These are phyloP conservation scores for Falciphora oryzae DNA, from an alignment of 2,329 filamentous ascomycete species.

Conservation along the genomic window DNA sequence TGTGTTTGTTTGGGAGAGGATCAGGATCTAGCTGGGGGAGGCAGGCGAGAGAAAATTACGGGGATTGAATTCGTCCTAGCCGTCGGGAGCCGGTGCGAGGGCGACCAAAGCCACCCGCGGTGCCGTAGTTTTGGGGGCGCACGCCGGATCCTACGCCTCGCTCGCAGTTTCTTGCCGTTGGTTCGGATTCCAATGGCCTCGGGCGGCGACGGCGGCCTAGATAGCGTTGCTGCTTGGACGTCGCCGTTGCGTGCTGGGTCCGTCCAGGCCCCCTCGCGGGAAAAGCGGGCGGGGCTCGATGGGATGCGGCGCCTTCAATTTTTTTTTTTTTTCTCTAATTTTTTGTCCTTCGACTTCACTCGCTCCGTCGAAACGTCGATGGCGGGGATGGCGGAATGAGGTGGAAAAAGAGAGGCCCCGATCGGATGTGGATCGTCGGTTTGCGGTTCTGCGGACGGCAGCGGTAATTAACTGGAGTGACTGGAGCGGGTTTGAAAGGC, in stretches of 20 bases:
- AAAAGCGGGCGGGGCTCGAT: neutral
- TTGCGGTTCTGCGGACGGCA: neutral
- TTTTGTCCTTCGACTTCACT: neutral
- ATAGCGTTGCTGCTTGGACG: neutral
- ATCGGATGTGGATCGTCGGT: neutral
- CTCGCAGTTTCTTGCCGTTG: neutral
- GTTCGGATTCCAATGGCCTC: neutral
- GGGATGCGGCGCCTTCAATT: neutral
- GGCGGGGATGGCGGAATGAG: slow-evolving; percentile 1
- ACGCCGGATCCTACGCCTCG: neutral
- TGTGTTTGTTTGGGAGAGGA: neutral
- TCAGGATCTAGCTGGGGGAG: neutral
- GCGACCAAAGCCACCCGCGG: neutral
- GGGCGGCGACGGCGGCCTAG: neutral
- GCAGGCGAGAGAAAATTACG: neutral
- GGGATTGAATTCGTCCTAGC: neutral
- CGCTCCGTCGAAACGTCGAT: neutral
- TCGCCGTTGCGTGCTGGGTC: neutral
- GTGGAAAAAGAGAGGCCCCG: neutral
- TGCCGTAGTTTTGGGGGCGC: neutral
- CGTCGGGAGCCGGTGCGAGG: neutral
- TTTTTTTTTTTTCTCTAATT: neutral
- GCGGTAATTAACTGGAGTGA: slow-evolving; percentile 1
- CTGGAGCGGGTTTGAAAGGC: neutral
- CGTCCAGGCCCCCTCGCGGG: neutral